Base-by-base conservation (phyloP, 1,139 yeast genomes). In the Debaryomyces robertsiae region DNA sequence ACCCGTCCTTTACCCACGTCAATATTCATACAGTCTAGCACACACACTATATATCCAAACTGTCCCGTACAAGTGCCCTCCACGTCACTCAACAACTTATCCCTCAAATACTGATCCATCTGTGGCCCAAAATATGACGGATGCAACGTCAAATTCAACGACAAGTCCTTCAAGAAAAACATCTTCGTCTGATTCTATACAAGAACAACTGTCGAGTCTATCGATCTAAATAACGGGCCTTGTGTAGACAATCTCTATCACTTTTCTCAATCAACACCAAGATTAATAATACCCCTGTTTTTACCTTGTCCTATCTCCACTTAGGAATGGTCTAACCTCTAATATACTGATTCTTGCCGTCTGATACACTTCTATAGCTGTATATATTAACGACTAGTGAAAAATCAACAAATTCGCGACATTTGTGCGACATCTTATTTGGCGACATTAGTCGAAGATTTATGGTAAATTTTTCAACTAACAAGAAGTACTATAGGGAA, bases 51-150 rank as follows among this genome's bases (percentile, higher is more conserved):
- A 64, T 93, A 93, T 6, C 99, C 99, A 67, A 93, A 93, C 63
- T 93, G 96, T 53, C 99, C 99, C 1, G 98, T 90, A 68, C 98
- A 94, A 1, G 98, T 90, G 15, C 99, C 99, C 65, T 93, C 99
- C 36, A 94, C 98, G 58, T 93, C 98, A 52, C 89, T 90, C 46
- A 94, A 75, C 50, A 93, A 75, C 63, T 91, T 91, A 58, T 90
- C 88, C 58, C 95, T 81, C 52, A 93, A 75, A 60, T 83, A 91
- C 58, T 89, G 95, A 64, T 88, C 90, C 98, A 93, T 93, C 55
- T 91, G 95, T 3, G 98, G 97, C 1, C 98, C 98, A 59, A 91
- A 93, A 63, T 83, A 93, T 33, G 98, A 90, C 43, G 99, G 99
- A 65, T 93, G 98, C 44, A 93, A 82, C 36, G 97, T 90, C 54